These are phyloP conservation scores for Fusarium hainanense DNA, from an alignment of 2,329 filamentous ascomycete genomes.

Conservation along the genomic window DNA sequence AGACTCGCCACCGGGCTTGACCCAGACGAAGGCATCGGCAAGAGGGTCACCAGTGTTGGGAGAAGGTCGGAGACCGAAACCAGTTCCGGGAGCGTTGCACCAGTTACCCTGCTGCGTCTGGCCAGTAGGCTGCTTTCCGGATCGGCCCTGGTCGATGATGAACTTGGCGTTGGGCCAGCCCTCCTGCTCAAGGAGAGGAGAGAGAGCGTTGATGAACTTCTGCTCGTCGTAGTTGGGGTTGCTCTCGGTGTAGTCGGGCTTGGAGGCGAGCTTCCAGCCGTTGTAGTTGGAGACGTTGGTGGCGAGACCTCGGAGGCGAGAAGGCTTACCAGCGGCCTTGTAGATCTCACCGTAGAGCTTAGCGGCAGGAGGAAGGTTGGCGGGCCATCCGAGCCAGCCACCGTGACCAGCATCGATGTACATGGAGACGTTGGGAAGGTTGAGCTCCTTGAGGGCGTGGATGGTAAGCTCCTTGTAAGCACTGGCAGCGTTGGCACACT, in stretches of 20 bases:
- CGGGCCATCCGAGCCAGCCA: slow-evolving; percentile 69
- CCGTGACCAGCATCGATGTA: slow-evolving; percentile 69
- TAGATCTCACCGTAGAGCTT: slow-evolving; percentile 60
- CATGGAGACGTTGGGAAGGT: slow-evolving; percentile 67
- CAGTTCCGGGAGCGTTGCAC: slow-evolving; percentile 73
- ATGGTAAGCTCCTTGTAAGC: slow-evolving; percentile 62
- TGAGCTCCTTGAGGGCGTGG: slow-evolving; percentile 63
- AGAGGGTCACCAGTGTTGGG: slow-evolving; percentile 69
- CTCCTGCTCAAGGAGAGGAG: slow-evolving; percentile 64
- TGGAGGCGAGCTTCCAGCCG: slow-evolving; percentile 54
- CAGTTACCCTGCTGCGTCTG: slow-evolving; percentile 73
- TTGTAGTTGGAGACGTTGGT: slow-evolving; percentile 72
- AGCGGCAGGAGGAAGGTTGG: slow-evolving; percentile 63
- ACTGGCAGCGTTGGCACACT: slow-evolving; percentile 60
- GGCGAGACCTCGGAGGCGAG: slow-evolving; percentile 63
- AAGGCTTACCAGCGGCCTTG: slow-evolving; percentile 61
- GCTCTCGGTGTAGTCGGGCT: slow-evolving; percentile 59
- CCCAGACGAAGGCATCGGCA: slow-evolving; percentile 75
- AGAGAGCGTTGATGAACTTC: slow-evolving; percentile 72
- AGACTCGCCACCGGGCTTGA: slow-evolving; percentile 74
- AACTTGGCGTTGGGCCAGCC: slow-evolving; percentile 59
- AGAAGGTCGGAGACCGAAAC: slow-evolving; percentile 72
- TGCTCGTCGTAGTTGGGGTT: slow-evolving; percentile 64
- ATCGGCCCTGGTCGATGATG: slow-evolving; percentile 64
- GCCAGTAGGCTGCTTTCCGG: slow-evolving; percentile 69